Evolutionary conservation across 78 protist species (phyloP), one percentile per base, ranked within the genome.

Genomic region (Cavenderia fasciculata): DNA sequence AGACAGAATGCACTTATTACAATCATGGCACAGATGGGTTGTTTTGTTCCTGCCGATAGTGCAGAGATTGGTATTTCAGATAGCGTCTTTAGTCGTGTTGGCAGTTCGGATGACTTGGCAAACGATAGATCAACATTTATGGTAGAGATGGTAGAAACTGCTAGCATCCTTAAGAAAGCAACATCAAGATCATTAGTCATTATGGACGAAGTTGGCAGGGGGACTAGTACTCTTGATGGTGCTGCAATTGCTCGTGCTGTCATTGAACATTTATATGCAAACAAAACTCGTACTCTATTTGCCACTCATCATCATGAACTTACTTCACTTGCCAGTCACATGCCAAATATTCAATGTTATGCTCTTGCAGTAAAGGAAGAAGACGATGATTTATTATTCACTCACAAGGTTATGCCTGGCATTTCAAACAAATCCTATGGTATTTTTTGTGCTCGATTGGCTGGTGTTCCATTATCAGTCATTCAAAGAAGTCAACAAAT

Each of bases 191-290:
- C 97, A 4, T 85, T 98, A 18, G 96, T 98, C 14, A 76, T 98
- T 2, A 74, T 98, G 62, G 99, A 98, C 59, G 99, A 97, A 66
- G 95, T 97, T 0, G 99, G 99, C 6, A 54, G 99, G n/a, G 99
- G 99, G n/a, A 98, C 99, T 0, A 38, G 88, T 7, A 97, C 99
- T 0, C 78, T 73, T 27, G 99, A 98, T 43, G 99, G 99, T 7
- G 75, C 85, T 3, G 97, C 98, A 29, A 86, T 98, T 34, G 98
- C 99, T 2, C 93, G 84, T 21, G 89, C 98, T 10, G 56, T 92
- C 18, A 38, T 92, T 16, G 74, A 97, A 51, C 46, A 87, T 23
- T 44, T 98, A 6, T 52, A 82, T 25, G 31, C 40, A 54, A 27
- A 19, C 14, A 12, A 36, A 41, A 52, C 65, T 72, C 18, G 86